Percentiles rank a stretch among this genome's conserved stretches.
phyloP scores from a whole-genome alignment of 148 eudicot genomes.

The Rhododendron henanense region DNA sequence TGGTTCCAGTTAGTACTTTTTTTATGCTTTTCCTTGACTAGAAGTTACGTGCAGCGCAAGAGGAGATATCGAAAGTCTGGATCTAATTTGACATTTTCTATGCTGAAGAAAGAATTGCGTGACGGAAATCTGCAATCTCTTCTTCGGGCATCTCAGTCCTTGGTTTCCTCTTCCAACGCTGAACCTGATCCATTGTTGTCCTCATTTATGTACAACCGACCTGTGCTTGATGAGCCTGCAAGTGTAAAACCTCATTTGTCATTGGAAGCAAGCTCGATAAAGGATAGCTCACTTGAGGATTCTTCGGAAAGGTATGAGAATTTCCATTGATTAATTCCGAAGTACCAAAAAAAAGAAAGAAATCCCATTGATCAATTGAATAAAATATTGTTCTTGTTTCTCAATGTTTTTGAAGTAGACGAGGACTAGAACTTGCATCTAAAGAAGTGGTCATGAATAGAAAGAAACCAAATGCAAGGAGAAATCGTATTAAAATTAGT shows the following conservation, averaged over 20 bases:
- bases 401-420: neutral
- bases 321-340: neutral
- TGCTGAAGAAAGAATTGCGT: constrained; percentile 62
- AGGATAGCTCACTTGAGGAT: constrained; percentile 27
- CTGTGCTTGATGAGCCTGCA: constrained; percentile 37
- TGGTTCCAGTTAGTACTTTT: neutral
- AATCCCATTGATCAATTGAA: neutral
- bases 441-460: neutral
- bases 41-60: constrained; percentile 72
- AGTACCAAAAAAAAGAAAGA: neutral
- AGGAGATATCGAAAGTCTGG: constrained; percentile 66
- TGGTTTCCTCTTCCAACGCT: constrained; percentile 47
- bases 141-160: constrained; percentile 54
- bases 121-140: constrained; percentile 69
- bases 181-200: constrained; percentile 83
- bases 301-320: constrained; percentile 45
- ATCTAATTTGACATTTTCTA: constrained; percentile 52
- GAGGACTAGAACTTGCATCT: neutral
- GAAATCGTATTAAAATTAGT: neutral
- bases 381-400: neutral
- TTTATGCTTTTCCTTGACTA: constrained; percentile 50
- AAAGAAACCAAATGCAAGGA: neutral
- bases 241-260: constrained; percentile 40
- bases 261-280: constrained; percentile 26
- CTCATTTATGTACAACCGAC: constrained; percentile 63